Evolutionary conservation across 2,329 filamentous ascomycete species (phyloP).

Genomic region (Scolecobasidium constrictum): DNA sequence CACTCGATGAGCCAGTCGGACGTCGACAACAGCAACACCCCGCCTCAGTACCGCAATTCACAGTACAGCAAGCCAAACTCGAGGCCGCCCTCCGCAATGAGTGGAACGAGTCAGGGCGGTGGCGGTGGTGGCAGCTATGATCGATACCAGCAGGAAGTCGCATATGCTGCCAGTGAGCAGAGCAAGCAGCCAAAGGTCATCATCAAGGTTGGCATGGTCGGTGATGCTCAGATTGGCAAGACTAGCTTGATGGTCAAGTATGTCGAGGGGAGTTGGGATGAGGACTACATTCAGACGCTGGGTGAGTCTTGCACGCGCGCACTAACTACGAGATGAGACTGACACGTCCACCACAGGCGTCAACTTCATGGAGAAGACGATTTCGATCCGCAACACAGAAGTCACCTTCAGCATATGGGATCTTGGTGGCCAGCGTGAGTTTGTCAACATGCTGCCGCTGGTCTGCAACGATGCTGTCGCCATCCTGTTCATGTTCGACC

Average conservation of each 20-base stretch:
- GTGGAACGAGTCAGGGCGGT: conserved; percentile 4
- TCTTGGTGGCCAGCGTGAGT: conserved; percentile 92
- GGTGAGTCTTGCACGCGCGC: conserved; percentile 37
- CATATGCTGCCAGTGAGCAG: conserved; percentile 19
- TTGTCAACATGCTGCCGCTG: conserved; percentile 98
- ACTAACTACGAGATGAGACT: neutral
- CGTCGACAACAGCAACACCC: conserved; percentile 23
- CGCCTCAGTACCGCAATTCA: conserved; percentile 2
- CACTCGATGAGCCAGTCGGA: conserved; percentile 26
- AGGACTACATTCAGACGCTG: conserved; percentile 97
- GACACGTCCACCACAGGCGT: conserved; percentile 50
- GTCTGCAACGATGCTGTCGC: conserved; percentile 98
- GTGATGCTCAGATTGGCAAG: conserved; percentile 97
- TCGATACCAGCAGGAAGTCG: conserved; percentile 5
- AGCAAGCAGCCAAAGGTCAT: conserved; percentile 59
- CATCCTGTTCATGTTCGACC: conserved; percentile 98
- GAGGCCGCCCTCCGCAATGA: conserved; percentile 7
- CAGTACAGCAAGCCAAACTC: conserved; percentile 5
- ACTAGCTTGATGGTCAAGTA: conserved; percentile 99
- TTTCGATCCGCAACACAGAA: conserved; percentile 97
- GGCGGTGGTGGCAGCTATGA: conserved; percentile 2
- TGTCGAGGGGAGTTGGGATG: conserved; percentile 98
- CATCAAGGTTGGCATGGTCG: conserved; percentile 99
- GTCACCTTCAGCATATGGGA: conserved; percentile 99
- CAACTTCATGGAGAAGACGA: conserved; percentile 99